phyloP scores from a whole-genome alignment of 208 protist genomes.

The Leishmania arabica region DNA sequence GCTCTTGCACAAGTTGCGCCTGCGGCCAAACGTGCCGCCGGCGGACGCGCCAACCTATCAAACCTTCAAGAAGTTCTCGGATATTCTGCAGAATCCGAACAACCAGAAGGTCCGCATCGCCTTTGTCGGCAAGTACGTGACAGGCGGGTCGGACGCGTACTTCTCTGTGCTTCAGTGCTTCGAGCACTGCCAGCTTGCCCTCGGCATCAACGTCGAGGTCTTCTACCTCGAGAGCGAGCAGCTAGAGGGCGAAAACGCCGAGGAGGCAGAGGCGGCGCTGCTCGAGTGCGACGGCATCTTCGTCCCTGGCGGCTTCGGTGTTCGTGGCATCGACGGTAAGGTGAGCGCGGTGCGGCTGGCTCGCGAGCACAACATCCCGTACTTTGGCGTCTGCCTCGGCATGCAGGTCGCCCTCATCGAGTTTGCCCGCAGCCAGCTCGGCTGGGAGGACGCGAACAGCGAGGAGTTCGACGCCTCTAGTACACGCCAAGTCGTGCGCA shows the following conservation, averaged over 20 bases:
- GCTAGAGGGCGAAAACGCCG: constrained; percentile 67
- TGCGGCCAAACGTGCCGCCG: constrained; percentile 40
- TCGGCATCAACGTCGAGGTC: constrained; percentile 94
- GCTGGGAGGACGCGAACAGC: constrained; percentile 92
- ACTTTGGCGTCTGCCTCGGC: constrained; percentile 99
- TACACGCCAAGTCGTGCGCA: constrained; percentile 95
- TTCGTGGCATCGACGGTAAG: constrained; percentile 97
- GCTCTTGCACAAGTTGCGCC: constrained; percentile 79
- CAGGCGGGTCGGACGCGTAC: constrained; percentile 96
- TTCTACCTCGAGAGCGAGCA: constrained; percentile 94
- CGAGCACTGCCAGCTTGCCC: constrained; percentile 94
- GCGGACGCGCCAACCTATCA: constrained; percentile 77
- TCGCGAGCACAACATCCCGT: constrained; percentile 95
- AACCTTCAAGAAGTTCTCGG: constrained; percentile 71
- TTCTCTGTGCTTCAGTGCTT: constrained; percentile 98
- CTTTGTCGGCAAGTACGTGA: constrained; percentile 99
- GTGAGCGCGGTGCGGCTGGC: constrained; percentile 95
- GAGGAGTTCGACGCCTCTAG: constrained; percentile 93
- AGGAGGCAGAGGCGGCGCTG: constrained; percentile 69
- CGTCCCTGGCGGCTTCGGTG: constrained; percentile 99
- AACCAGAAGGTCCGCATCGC: constrained; percentile 93
- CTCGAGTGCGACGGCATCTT: constrained; percentile 96
- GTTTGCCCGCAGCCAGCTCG: constrained; percentile 94
- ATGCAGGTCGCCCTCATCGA: constrained; percentile 98
- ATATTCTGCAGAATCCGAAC: constrained; percentile 73